Evolutionary conservation across 106 monocot genomes (phyloP).

Genomic region (Phalaenopsis aphrodite): DNA sequence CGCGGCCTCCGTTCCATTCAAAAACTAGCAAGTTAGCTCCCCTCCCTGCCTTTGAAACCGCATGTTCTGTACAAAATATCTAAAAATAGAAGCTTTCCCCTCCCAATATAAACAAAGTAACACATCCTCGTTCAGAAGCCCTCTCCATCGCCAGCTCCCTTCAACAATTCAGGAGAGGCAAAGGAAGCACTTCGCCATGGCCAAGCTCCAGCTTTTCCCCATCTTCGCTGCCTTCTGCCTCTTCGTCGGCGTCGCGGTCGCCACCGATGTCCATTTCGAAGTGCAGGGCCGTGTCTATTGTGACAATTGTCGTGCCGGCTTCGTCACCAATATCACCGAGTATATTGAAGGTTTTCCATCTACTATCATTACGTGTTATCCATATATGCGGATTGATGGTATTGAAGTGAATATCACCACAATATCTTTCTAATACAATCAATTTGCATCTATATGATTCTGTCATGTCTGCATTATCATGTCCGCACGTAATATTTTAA

Average conservation of each 20-base stretch:
- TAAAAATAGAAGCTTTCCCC: background rate
- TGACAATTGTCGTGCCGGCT: slow-evolving; percentile 16
- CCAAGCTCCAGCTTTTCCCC: slow-evolving; percentile 4
- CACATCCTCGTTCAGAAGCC: too few species aligned
- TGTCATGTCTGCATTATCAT: too few species aligned
- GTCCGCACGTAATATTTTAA: too few species aligned
- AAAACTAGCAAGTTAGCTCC: background rate
- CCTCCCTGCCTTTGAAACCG: background rate
- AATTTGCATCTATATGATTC: too few species aligned
- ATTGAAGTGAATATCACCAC: too few species aligned
- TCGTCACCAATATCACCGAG: slow-evolving; percentile 13
- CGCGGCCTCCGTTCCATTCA: background rate
- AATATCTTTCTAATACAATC: too few species aligned
- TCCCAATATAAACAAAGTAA: background rate
- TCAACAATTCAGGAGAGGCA: background rate
- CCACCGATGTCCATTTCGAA: background rate
- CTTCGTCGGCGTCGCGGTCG: background rate
- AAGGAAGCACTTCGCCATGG: background rate
- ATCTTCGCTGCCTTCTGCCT: background rate
- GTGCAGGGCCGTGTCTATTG: slow-evolving; percentile 16
- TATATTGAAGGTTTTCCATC: slow-evolving; percentile 10
- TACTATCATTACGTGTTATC: too few species aligned
- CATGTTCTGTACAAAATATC: background rate
- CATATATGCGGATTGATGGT: too few species aligned
- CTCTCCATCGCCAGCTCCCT: background rate